phyloP scores from a whole-genome alignment of 139 green algal genomes.

The Haematococcus lacustris region DNA sequence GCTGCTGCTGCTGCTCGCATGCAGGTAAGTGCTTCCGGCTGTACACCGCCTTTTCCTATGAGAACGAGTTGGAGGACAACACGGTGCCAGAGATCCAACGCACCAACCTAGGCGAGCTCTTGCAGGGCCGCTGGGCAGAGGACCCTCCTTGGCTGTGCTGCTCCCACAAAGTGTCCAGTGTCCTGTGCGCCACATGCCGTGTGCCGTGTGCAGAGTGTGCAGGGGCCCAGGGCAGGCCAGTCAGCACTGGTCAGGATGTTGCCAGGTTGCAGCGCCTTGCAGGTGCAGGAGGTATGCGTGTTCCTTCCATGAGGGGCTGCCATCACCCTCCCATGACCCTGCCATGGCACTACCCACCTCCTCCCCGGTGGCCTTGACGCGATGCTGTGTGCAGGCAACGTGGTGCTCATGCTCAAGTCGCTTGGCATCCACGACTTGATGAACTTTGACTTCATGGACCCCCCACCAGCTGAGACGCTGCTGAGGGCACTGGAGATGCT shows the following conservation, averaged over 20 bases:
- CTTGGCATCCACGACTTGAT: conserved; percentile 86
- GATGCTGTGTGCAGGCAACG: conserved; percentile 55
- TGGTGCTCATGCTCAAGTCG: conserved; percentile 94
- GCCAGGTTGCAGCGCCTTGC: no score
- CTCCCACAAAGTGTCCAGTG: no score
- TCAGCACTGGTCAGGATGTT: neutral
- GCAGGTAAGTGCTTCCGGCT: conserved; percentile 95
- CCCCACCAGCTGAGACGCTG: conserved; percentile 82
- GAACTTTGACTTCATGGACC: conserved; percentile 92
- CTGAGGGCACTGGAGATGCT: conserved; percentile 90
- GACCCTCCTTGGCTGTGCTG: no score
- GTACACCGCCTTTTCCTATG: conserved; percentile 89
- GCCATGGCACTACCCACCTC: no score
- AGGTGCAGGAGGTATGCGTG: no score
- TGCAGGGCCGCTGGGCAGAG: no score
- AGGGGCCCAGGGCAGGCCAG: no score
- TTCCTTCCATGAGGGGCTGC: neutral
- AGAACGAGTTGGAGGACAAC: conserved; percentile 96
- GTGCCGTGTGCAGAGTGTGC: no score
- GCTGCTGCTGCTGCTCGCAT: neutral
- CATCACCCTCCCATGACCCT: conserved; percentile 14
- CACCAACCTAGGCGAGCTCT: conserved; percentile 78
- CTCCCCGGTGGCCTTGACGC: no score
- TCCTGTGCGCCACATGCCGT: no score
- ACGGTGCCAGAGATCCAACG: conserved; percentile 95